Conservation (phyloP, 331 rosid genomes). For the Ulmus americana region DNA sequence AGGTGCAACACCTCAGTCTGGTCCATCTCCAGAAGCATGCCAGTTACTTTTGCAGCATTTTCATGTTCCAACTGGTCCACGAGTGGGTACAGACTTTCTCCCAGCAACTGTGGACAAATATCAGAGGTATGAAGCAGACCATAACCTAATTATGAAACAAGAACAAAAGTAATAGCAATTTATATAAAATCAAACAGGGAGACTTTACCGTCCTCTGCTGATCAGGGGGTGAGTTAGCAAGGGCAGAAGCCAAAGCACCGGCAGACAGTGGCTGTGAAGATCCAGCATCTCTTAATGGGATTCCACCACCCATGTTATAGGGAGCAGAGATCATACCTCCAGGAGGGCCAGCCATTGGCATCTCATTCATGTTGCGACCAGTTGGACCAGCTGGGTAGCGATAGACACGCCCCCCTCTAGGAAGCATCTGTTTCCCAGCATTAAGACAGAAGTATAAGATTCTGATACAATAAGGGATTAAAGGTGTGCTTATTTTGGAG, state of each 20-base stretch:
- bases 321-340: slow-evolving; percentile 42
- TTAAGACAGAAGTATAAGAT: background rate
- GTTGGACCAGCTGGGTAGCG: slow-evolving; percentile 43
- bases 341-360: slow-evolving; percentile 32
- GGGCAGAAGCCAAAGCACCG: slow-evolving; percentile 39
- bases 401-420: slow-evolving; percentile 42
- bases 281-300: slow-evolving; percentile 29
- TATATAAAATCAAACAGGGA: background rate
- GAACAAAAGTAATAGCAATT: background rate
- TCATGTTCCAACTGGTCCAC: slow-evolving; percentile 42
- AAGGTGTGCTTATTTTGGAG: no score
- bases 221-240: slow-evolving; percentile 35
- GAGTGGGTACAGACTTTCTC: slow-evolving; percentile 40
- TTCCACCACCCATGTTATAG: slow-evolving; percentile 39
- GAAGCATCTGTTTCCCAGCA: slow-evolving; percentile 33
- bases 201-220: slow-evolving; percentile 41
- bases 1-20: slow-evolving; percentile 42
- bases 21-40: slow-evolving; percentile 49
- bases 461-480: no score
- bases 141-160: no score
- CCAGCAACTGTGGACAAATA: slow-evolving; percentile 26
- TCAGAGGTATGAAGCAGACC: background rate
- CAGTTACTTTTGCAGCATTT: slow-evolving; percentile 41
- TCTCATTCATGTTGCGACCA: slow-evolving; percentile 34
- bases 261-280: slow-evolving; percentile 30